Evolutionary conservation across 2,329 filamentous ascomycete genomes (phyloP), one percentile per base, ranked within the genome.

Genomic region (Cercospora sp.): DNA sequence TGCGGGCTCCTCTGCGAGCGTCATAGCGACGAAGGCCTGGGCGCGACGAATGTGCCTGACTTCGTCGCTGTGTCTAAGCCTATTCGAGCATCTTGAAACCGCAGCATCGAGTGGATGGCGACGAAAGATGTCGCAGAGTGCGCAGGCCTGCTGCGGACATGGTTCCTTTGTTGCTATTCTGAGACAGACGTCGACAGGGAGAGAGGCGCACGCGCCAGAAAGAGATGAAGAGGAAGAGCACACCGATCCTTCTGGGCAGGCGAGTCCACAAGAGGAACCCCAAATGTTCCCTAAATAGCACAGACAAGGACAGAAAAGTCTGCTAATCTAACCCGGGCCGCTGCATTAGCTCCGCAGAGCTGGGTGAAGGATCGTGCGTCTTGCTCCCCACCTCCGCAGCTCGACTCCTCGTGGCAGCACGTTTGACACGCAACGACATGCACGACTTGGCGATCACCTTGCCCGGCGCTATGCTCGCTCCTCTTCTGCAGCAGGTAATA

Each of bases 81-180:
- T 62, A 33, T 58, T 45, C 33, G 16, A 18, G 28, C 48, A 63
- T 65, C 58, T 60, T 71, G 67, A 66, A 65, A 65, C 48, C 58
- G 66, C 62, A 66, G 64, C 62, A 71, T 71, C 60, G 69, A 71
- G 48, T 72, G 69, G 71, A 18, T 36, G 51, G 67, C 26, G 48
- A 60, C 31, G 60, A 58, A 65, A 26, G 33, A 31, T 67, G 45
- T 53, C 20, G 53, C 59, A 31, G 36, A 60, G 39, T 58, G 68
- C 57, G 59, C 64, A 60, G 23, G 57, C 33, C 61, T 36, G 64
- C 64, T 64, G 65, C 42, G 55, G 65, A 61, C 63, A 42, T 60
- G 62, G 63, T 18, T 58, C 58, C 48, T 57, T 58, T 65, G 67
- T 65, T 65, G 66, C 69, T 70, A 67, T 67, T 67, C 53, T 67